Evolutionary conservation across 306 rosid species (phyloP).

Genomic region (Neltuma alba): DNA sequence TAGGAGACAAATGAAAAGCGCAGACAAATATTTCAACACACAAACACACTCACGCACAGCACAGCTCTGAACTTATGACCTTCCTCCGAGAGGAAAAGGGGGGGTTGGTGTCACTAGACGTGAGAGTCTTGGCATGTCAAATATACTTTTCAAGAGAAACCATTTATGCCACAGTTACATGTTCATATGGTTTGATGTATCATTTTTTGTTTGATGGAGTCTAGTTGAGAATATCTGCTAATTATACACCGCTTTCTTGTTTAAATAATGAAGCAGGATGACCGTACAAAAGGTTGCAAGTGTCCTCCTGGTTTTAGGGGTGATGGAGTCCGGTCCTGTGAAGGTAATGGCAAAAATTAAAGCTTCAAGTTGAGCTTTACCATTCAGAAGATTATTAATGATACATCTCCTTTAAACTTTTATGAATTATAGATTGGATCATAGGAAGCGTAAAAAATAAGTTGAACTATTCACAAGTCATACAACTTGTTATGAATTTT

Average conservation of each 20-base stretch:
- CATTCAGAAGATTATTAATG: neutral
- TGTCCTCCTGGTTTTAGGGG: constrained; percentile 95
- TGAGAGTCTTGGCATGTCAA: too few relatives aligned
- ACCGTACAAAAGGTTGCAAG: constrained; percentile 67
- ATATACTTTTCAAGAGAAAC: neutral
- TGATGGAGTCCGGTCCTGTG: constrained; percentile 72
- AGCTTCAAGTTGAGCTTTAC: neutral
- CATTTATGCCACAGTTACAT: neutral
- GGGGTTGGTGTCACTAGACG: too few relatives aligned
- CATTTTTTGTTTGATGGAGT: neutral
- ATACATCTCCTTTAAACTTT: neutral
- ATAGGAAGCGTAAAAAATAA: neutral
- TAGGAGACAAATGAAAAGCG: too few relatives aligned
- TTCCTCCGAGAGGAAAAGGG: too few relatives aligned
- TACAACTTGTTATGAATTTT: neutral
- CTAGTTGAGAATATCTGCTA: neutral
- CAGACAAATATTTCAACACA: too few relatives aligned
- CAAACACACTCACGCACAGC: too few relatives aligned
- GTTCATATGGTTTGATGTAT: neutral
- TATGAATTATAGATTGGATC: neutral
- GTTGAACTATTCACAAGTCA: neutral
- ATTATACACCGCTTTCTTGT: neutral
- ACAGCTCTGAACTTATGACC: too few relatives aligned
- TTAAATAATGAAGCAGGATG: constrained; percentile 60
- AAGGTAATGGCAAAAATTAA: constrained; percentile 57